Evolutionary conservation across 192 early-diverging fungal species (phyloP), one percentile per base, ranked within the genome.

Genomic region (Piromyces sp.): DNA sequence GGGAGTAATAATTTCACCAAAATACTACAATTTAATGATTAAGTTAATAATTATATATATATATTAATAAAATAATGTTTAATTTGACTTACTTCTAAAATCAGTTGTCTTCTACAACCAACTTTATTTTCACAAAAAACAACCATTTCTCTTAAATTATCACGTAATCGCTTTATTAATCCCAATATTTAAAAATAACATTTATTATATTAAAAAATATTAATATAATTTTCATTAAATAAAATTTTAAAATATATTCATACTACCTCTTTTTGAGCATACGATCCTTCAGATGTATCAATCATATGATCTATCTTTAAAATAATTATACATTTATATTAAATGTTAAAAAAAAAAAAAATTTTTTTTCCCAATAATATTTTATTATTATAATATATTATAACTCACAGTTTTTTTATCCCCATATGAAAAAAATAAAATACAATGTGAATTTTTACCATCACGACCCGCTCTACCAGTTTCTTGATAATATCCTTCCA

Each of bases 401-500:
- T 58, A 33, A 81, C 83, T 36, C 30, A 87, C 87, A n/a, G 88
- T 91, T 2, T 79, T 79, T 85, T 93, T 95, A 86, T 97, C 96
- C 13, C 83, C 82, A 84, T 91, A 95, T 0, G 89, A 86, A 85
- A 95, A 97, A 78, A 90, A 98, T 51, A 98, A 83, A 9, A 96
- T 87, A 81, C 97, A 98, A n/a, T 89, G 86, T 1, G 95, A 92
- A 37, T 89, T 86, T 80, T 92, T 88, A 13, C 97, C 96, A 86
- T 99, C 97, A 26, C 97, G 92, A 5, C 97, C 96, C 0, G 96
- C 95, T 22, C 97, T 93, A 3, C 97, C 96, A 0, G 96, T 99
- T 84, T 99, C 97, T 86, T 97, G 94, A 83, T 97, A 97, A 83
- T 99, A 99, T 0, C 95, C 95, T 85, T 99, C 97, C 1, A 99